A percentile compares a stretch with the other conserved stretches of the same genome.
These are phyloP conservation scores for Sarocladiaceae sp. DNA, from an alignment of 2,329 filamentous ascomycete genomes.

Conservation along the genomic window DNA sequence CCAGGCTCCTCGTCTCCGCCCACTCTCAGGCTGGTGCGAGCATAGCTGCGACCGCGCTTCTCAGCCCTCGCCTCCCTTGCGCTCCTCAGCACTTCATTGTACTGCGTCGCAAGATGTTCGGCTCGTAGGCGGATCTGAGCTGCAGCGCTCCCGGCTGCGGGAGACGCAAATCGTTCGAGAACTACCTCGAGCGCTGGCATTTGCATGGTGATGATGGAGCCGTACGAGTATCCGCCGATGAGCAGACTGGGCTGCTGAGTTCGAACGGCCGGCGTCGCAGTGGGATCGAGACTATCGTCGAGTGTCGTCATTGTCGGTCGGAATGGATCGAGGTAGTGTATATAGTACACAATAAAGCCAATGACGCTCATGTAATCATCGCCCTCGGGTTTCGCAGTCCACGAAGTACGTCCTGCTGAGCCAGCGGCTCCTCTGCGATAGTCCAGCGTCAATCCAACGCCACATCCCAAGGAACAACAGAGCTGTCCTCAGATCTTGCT, in stretches of 20 bases:
- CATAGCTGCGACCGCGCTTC: slow-evolving; percentile 14
- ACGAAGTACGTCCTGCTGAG: slow-evolving; percentile 77
- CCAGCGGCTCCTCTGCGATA: slow-evolving; percentile 64
- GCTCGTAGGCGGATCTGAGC: slow-evolving; percentile 70
- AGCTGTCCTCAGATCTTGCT: no score
- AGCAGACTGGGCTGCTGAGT: slow-evolving; percentile 34
- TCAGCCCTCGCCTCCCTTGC: slow-evolving; percentile 27
- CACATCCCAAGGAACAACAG: no score
- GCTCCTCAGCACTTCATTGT: slow-evolving; percentile 43
- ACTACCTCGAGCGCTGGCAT: slow-evolving; percentile 62
- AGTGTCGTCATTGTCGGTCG: slow-evolving; percentile 5
- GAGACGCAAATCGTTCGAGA: slow-evolving; percentile 52
- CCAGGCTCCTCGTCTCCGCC: slow-evolving; percentile 26
- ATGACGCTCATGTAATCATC: slow-evolving; percentile 79
- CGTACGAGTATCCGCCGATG: slow-evolving; percentile 85
- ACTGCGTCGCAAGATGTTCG: slow-evolving; percentile 60
- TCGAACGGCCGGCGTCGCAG: slow-evolving; percentile 20
- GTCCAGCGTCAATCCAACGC: no score
- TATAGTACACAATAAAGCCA: slow-evolving; percentile 75
- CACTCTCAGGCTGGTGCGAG: not conserved
- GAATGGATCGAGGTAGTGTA: slow-evolving; percentile 52
- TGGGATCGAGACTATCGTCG: not conserved
- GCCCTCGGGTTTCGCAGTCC: slow-evolving; percentile 77
- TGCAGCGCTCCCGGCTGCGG: slow-evolving; percentile 46
- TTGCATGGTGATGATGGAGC: slow-evolving; percentile 73